These are phyloP conservation scores for Termitomyces sp. DNA, from an alignment of 768 basidiomycete species.

Conservation along the genomic window DNA sequence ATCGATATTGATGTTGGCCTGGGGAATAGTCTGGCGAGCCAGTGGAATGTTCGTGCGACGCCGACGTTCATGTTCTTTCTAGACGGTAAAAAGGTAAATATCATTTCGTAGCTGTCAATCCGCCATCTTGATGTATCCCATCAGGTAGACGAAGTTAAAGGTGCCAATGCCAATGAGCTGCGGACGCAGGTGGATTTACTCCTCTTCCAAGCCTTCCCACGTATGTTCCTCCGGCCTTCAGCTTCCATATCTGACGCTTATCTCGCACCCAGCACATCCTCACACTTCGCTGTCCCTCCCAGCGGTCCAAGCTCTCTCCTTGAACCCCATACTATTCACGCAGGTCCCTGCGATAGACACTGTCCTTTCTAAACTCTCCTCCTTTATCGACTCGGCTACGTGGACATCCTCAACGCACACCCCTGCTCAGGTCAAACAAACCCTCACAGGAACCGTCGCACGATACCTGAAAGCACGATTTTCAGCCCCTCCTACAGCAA, in stretches of 20 bases:
- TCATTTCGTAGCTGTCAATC: neutral
- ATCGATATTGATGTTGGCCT: slow-evolving; percentile 75
- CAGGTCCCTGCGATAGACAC: slow-evolving; percentile 69
- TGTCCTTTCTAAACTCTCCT: slow-evolving; percentile 54
- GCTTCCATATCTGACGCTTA: neutral
- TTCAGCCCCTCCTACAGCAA: slow-evolving; percentile 21
- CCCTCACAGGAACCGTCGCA: slow-evolving; percentile 43
- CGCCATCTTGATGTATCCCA: neutral
- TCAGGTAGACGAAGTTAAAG: slow-evolving; percentile 69
- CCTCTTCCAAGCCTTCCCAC: slow-evolving; percentile 74
- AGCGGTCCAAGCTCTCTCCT: slow-evolving; percentile 55
- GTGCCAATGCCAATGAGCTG: slow-evolving; percentile 66
- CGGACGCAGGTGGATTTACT: slow-evolving; percentile 71
- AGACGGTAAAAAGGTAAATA: slow-evolving; percentile 62
- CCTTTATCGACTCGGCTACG: slow-evolving; percentile 53
- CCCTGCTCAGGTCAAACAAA: slow-evolving; percentile 42
- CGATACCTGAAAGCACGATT: slow-evolving; percentile 67
- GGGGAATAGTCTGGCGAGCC: slow-evolving; percentile 53
- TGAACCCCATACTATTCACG: slow-evolving; percentile 72
- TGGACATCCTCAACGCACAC: slow-evolving; percentile 29
- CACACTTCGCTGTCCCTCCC: slow-evolving; percentile 62
- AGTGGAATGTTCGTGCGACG: slow-evolving; percentile 70
- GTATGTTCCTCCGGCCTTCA: slow-evolving; percentile 46
- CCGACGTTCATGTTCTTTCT: slow-evolving; percentile 91
- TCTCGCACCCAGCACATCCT: slow-evolving; percentile 57